A percentile compares a stretch with the other conserved stretches of the same genome.
Evolutionary conservation across 2,329 filamentous ascomycete species (phyloP).

Genomic region (Didymella pinodella): DNA sequence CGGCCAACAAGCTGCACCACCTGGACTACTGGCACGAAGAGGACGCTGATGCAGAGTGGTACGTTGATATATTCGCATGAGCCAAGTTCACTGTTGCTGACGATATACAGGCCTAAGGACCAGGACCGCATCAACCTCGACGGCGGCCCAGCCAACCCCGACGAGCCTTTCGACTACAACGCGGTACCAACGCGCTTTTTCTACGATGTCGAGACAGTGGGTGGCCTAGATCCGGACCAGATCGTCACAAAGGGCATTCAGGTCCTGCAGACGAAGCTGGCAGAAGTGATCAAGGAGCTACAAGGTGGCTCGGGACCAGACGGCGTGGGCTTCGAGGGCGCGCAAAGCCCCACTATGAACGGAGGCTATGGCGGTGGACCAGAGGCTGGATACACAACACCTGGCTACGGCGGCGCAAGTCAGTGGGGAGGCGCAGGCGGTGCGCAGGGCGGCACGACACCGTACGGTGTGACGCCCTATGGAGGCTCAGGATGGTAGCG

Average conservation of each 20-base stretch:
- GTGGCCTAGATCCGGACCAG: slow-evolving; percentile 85
- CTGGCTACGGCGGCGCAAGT: slow-evolving; percentile 63
- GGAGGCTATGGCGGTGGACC: slow-evolving; percentile 64
- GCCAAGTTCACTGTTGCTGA: not conserved
- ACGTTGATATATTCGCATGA: slow-evolving; percentile 47
- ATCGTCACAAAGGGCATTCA: slow-evolving; percentile 90
- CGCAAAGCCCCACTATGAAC: slow-evolving; percentile 68
- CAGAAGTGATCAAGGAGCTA: slow-evolving; percentile 74
- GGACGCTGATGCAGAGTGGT: slow-evolving; percentile 87
- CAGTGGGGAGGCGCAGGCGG: slow-evolving; percentile 66
- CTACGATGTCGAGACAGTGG: slow-evolving; percentile 89
- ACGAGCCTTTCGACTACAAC: slow-evolving; percentile 89
- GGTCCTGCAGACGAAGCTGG: slow-evolving; percentile 89
- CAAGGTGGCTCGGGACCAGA: slow-evolving; percentile 62
- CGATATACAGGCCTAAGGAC: slow-evolving; percentile 73
- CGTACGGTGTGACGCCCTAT: slow-evolving; percentile 69
- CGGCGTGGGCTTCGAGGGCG: slow-evolving; percentile 66
- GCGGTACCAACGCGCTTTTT: slow-evolving; percentile 87
- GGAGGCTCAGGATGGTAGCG: slow-evolving; percentile 48
- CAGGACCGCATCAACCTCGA: slow-evolving; percentile 84
- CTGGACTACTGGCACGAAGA: slow-evolving; percentile 95
- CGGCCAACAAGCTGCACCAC: slow-evolving; percentile 93
- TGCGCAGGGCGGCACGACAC: slow-evolving; percentile 56
- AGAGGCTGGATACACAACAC: slow-evolving; percentile 72
- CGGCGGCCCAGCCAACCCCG: slow-evolving; percentile 74